A percentile compares a stretch with the other conserved stretches of the same genome.
Evolutionary conservation across 495 filamentous ascomycete species (phyloP).

Genomic region (Aspergillus olivimuriae): DNA sequence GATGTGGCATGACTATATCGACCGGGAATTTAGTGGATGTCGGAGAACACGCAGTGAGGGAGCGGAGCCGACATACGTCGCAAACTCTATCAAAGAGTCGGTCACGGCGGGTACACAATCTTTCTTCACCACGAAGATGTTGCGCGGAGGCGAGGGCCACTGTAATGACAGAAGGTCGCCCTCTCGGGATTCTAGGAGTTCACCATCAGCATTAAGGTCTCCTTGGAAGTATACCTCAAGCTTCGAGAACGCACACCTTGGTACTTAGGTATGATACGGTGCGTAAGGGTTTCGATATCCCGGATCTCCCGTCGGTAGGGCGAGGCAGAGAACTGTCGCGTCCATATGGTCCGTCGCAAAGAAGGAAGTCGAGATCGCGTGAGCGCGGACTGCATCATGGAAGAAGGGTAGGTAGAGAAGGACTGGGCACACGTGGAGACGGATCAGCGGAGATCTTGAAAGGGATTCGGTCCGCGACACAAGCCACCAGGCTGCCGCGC

Average conservation of each 20-base stretch:
- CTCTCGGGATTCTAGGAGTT: slow-evolving; percentile 43
- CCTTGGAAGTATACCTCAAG: no score
- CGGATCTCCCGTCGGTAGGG: slow-evolving; percentile 30
- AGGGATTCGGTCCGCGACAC: not conserved
- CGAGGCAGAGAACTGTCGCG: slow-evolving; percentile 36
- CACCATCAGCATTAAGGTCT: not conserved
- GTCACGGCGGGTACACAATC: slow-evolving; percentile 65
- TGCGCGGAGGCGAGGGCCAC: slow-evolving; percentile 86
- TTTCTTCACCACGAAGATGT: slow-evolving; percentile 87
- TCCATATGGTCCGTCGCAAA: slow-evolving; percentile 4
- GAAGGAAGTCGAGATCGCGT: slow-evolving; percentile 2
- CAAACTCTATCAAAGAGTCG: slow-evolving; percentile 67
- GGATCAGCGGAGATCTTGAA: no score
- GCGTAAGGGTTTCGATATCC: slow-evolving; percentile 35
- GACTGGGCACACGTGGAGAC: no score
- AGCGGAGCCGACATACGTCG: slow-evolving; percentile 48
- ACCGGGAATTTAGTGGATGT: no score
- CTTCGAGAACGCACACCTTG: slow-evolving; percentile 41
- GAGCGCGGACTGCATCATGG: slow-evolving; percentile 11
- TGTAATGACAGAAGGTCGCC: slow-evolving; percentile 70
- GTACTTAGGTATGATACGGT: slow-evolving; percentile 41
- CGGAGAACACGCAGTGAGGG: no score
- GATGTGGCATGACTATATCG: slow-evolving; percentile 71
- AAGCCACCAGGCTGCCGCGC: no score
- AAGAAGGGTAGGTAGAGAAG: not conserved